Evolutionary conservation across 176 grass and related monocot species (phyloP), one percentile per base, ranked within the genome.

Genomic region (Alloteropsis semialata): DNA sequence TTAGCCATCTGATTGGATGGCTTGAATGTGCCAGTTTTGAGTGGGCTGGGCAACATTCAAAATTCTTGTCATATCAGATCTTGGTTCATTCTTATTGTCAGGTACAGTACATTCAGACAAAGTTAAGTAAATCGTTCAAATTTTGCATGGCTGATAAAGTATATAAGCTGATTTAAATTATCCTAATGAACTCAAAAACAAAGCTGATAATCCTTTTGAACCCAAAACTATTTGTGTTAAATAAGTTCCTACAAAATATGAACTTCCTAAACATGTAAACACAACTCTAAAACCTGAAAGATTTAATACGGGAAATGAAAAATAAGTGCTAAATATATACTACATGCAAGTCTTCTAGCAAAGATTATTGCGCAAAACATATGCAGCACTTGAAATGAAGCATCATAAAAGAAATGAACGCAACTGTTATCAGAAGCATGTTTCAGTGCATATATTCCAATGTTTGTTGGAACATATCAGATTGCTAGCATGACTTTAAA

Each of bases 401-500:
- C 30, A 38, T 50, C 18, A 29, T 18, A 27, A 9, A 70, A 70
- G 39, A 58, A 78, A 65, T 57, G 18, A 80, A 56, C 16, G 72
- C 56, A 78, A 46, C 42, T 56, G 36, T 33, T 54, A 78, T 24
- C 58, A 57, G 56, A 64, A 46, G 38, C 57, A 15, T 39, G 46
- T 68, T 74, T 65, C 29, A 36, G 56, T 15, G 44, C 46, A 66
- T 66, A 64, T 34, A 79, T 72, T 61, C 12, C 51, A 75, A 69
- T 82, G 18, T 82, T 46, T 49, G 25, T 50, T 82, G 39, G 22
- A 78, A 85, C 62, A 80, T 28, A 43, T 36, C 2, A 36, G 34
- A 64, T 33, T 36, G 58, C 65, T 36, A 87, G 29, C 72, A 82
- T 18, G 14, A 37, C 18, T 72, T 78, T 65, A 34, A 21, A 77